Conservation (phyloP, 1,139 yeast genomes). For the Kodamaea sp. region DNA sequence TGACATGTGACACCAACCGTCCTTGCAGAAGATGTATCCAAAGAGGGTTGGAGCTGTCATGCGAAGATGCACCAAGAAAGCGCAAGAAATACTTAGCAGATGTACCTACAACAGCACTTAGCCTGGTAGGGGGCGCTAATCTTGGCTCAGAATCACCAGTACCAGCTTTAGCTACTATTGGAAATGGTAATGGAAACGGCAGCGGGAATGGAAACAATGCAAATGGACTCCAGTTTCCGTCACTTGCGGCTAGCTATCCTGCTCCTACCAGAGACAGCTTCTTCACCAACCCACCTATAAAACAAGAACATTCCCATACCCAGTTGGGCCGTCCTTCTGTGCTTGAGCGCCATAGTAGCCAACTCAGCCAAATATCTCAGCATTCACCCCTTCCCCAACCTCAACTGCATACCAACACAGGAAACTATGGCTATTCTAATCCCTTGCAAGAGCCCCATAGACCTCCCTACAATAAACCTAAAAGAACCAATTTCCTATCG, state of each 20-base stretch:
- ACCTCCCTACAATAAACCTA: slow-evolving; percentile 5
- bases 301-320: too few species aligned
- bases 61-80: slow-evolving; percentile 90
- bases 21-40: slow-evolving; percentile 83
- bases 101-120: slow-evolving; percentile 31
- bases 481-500: slow-evolving; percentile 56
- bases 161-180: not conserved
- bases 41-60: slow-evolving; percentile 67
- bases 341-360: too few species aligned
- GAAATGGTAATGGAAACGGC: too few species aligned
- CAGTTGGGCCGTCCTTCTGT: too few species aligned
- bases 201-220: too few species aligned
- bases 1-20: slow-evolving; percentile 78
- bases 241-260: too few species aligned
- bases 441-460: slow-evolving; percentile 3
- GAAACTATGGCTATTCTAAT: not conserved
- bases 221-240: too few species aligned
- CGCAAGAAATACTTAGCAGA: slow-evolving; percentile 76
- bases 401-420: too few species aligned
- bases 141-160: not conserved
- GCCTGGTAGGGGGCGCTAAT: not conserved
- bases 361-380: too few species aligned
- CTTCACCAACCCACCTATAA: too few species aligned
- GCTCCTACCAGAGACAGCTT: too few species aligned
- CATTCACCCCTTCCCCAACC: slow-evolving; percentile 4